Base-by-base conservation (phyloP, 495 filamentous ascomycete genomes). In the Pseudevernia furfuracea region DNA sequence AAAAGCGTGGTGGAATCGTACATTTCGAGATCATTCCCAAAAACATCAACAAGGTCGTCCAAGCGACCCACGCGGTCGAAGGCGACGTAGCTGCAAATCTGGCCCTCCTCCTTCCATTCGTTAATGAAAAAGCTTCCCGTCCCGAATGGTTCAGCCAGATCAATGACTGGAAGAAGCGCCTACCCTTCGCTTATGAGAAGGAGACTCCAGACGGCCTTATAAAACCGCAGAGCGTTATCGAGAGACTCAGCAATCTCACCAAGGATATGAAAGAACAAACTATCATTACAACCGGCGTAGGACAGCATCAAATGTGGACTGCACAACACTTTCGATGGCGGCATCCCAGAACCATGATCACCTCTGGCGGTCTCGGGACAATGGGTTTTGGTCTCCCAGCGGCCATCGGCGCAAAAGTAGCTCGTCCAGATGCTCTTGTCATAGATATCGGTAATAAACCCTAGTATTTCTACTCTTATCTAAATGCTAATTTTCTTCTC, bases 221-320 rank as follows among this genome's bases (percentile, higher is more conserved):
- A 79, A 95, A 94, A 78, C 93, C 93, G 3, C 92, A 97, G 76
- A 81, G 84, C 25, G 78, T 96, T 60, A 92, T 97, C 60, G 84
- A 92, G 72, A 87, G 87, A 71, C 83, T 97, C 44, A 90, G 84
- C 72, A 82, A 88, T 32, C 78, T 92, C 23, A 91, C 88, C 1
- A 85, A 82, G 3, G 69, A 84, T 67, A 84, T 86, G 62, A 94
- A 96, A 72, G 79, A 93, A 15, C 78, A 84, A 61, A 94, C 89
- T 17, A 84, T 94, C 71, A 94, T 97, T 71, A 59, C 62, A 30
- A 64, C 62, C 14, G 62, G 62, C 28, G 62, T 64, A 3, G 62
- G 93, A 41, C 92, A 96, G 73, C 92, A 97, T 73, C 93, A 96
- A 77, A 97, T 97, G 93, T 96, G 93, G 93, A 79, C 89, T 11